Conservation (phyloP, 108 stramenopile genomes). For the Skeletonema grethae region DNA sequence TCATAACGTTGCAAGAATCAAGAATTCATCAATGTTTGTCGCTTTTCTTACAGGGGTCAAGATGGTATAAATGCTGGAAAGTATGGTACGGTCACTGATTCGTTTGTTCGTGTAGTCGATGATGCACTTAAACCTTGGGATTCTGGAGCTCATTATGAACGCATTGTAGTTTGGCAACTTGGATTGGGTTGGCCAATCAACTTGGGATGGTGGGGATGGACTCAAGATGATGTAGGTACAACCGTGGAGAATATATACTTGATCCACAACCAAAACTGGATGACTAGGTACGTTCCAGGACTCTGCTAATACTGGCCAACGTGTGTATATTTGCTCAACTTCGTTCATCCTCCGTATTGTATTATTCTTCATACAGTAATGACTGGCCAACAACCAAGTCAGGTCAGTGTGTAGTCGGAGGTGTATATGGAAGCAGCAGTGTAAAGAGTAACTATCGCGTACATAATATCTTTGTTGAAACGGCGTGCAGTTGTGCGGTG, state of each 20-base stretch:
- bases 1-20: background rate
- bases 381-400: conserved; percentile 18
- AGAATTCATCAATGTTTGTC: background rate
- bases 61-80: conserved; percentile 23
- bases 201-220: conserved; percentile 27
- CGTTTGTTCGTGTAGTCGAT: conserved; percentile 21
- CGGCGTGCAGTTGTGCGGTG: conserved; percentile 22
- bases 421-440: conserved; percentile 20
- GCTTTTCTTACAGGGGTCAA: conserved; percentile 11
- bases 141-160: conserved; percentile 7
- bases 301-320: background rate
- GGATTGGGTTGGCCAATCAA: conserved; percentile 26
- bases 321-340: conserved; percentile 4
- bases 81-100: conserved; percentile 16
- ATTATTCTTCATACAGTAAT: conserved; percentile 4
- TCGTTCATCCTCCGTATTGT: background rate
- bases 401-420: conserved; percentile 15
- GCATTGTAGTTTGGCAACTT: conserved; percentile 15
- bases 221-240: conserved; percentile 17
- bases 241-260: conserved; percentile 15
- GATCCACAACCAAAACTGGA: conserved; percentile 27
- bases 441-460: conserved; percentile 18
- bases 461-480: conserved; percentile 25
- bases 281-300: conserved; percentile 4
- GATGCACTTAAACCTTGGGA: conserved; percentile 25